Evolutionary conservation across 2,329 filamentous ascomycete genomes (phyloP), one percentile per base, ranked within the genome.

Genomic region (Cladosporium sp.): DNA sequence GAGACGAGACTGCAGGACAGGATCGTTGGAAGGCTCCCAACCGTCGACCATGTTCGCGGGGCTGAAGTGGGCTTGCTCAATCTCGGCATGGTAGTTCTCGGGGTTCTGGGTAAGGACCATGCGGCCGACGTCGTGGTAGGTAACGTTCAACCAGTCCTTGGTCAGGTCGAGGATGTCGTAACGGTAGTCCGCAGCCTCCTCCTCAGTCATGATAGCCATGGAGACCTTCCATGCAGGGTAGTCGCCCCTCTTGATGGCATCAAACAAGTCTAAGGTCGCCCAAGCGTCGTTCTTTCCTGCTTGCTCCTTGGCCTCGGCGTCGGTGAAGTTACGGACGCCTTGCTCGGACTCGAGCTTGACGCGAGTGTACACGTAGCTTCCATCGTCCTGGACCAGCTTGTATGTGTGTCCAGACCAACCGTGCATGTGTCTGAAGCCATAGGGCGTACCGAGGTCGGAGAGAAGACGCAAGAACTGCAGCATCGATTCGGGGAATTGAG

Each of bases 31-130:
- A 0, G 81, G 77, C 47, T 78, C 82, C 41, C 84, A 73, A 1
- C 84, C 84, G 0, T 82, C 83, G 0, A 85, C 80, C 63, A 87
- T 70, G 53, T 79, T 82, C 0, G 78, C 79, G 0, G 84, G 84
- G 0, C 80, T 82, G 60, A 87, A 88, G 0, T 81, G 80, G 0
- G 80, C 78, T 67, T 87, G 83, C 64, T 88, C 84, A 41, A 85
- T 79, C 61, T 89, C 84, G 47, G 39, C 41, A 60, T 86, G 86
- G 70, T 86, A 87, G 68, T 88, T 86, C 48, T 78, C 68, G 1
- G 72, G 70, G 53, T 80, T 81, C 44, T 68, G 66, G 57, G 80
- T 76, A 9, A 83, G 63, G 0, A 71, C 75, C 56, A 83, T 64
- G 39, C 70, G 70, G 13, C 80, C 80, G 30, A 82, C 68, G 8